Base-by-base conservation (phyloP, 352 stramenopile genomes). In the Blastocystis sp. region DNA sequence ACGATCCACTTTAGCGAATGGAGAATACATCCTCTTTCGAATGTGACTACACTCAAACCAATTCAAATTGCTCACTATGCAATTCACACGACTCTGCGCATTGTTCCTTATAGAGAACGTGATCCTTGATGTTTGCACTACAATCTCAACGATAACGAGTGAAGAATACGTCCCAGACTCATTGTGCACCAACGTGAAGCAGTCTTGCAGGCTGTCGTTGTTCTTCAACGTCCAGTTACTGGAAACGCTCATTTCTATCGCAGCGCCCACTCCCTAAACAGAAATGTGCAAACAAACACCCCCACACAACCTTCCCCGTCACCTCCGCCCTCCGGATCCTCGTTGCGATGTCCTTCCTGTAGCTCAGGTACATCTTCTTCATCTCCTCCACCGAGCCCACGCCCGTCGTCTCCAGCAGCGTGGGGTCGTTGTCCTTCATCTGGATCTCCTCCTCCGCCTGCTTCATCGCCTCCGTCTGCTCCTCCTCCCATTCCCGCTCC, bases 401-500 rank as follows among this genome's bases (percentile, higher is more conserved):
- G 14, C 60, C 60, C 9, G 60, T 81, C 38, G 71, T 45, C n/a
- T 81, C 71, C 34, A 81, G 60, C 9, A 45, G 34, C 38, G 71
- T 69, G 0, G 71, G 71, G n/a, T 64, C 60, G 21, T 38, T 66
- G 38, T 66, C 53, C 60, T 76, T 61, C 43, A 60, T 28, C 19
- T 23, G 5, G 14, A 76, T 19, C 28, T 70, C 11, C 14, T 19
- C 23, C 38, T 74, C 53, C 52, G 34, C 43, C 56, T 74, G 21
- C 34, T 53, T 19, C 71, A 81, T 81, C 52, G 71, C 53, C n/a
- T 81, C 71, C 60, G 43, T 43, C 41, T 81, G 71, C 41, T 81
- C 71, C 34, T 81, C 71, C 34, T 81, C 71, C 71, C 71, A 81
- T 38, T 69, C 60, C 60, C 41, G 28, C 28, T 34, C 28, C 28